Conservation (phyloP, 257 asterid species). For the Pogostemon cablin region DNA sequence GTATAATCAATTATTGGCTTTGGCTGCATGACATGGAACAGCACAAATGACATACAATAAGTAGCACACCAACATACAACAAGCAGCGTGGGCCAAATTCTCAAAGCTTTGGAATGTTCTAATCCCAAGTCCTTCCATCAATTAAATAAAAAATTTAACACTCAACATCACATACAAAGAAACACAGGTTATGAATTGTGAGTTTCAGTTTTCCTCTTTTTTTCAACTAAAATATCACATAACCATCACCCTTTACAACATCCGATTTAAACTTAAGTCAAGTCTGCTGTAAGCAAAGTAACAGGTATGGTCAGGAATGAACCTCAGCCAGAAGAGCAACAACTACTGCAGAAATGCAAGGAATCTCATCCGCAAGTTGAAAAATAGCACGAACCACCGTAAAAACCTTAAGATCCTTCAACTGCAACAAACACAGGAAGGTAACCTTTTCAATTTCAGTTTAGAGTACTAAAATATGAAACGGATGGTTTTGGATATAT, state of each 20-base stretch:
- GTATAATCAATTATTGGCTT: constrained; percentile 91
- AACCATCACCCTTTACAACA: constrained; percentile 3
- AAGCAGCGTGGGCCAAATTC: constrained; percentile 1
- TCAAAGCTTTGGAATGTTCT: background rate
- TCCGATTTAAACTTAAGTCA: background rate
- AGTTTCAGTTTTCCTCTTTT: background rate
- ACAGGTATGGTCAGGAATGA: constrained; percentile 21
- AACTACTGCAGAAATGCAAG: constrained; percentile 98
- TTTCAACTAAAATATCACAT: constrained; percentile 1
- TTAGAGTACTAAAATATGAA: constrained; percentile 5
- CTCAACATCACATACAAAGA: background rate
- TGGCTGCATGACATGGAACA: constrained; percentile 63
- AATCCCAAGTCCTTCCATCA: constrained; percentile 9
- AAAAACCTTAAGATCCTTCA: constrained; percentile 97
- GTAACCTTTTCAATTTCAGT: constrained; percentile 19
- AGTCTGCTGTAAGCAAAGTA: constrained; percentile 1
- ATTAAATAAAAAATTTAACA: constrained; percentile 5
- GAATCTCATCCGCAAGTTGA: constrained; percentile 96
- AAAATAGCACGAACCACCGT: constrained; percentile 94
- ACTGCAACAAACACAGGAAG: constrained; percentile 51
- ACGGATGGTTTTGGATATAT: background rate
- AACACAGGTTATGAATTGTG: background rate
- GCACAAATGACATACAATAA: constrained; percentile 23
- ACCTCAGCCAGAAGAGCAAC: constrained; percentile 99
- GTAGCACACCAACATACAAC: background rate